Conservation (phyloP, 2,329 filamentous ascomycete genomes). For the Magnaporthiopsis incrustans region DNA sequence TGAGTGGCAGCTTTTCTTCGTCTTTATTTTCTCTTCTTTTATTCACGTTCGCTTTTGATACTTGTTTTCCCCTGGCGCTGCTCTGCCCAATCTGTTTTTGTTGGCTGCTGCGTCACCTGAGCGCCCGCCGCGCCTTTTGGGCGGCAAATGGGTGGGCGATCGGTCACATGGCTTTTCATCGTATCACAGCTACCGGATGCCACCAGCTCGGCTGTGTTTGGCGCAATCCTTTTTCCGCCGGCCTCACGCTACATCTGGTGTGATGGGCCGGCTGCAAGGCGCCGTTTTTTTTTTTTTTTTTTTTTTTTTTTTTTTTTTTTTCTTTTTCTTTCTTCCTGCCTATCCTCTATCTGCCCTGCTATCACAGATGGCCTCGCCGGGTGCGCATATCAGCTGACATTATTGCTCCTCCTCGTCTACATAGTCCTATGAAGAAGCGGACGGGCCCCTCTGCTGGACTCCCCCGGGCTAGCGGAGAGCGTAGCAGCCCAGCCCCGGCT, state of each 20-base stretch:
- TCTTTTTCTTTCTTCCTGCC: not conserved
- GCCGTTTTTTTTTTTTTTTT: not conserved
- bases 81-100: not conserved
- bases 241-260: not conserved
- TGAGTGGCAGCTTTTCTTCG: constrained; percentile 35
- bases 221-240: not conserved
- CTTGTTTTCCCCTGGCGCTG: constrained; percentile 5
- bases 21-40: constrained; percentile 8
- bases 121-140: not conserved
- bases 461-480: constrained; percentile 56
- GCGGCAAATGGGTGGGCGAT: not conserved
- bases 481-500: constrained; percentile 52
- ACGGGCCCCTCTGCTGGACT: constrained; percentile 60
- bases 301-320: not conserved
- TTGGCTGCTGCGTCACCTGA: not conserved
- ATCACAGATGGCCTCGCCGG: not conserved
- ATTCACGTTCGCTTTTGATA: not conserved
- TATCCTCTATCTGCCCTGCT: no score
- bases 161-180: not conserved
- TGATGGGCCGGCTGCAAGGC: not conserved
- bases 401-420: constrained; percentile 10
- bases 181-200: not conserved
- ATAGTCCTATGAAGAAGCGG: constrained; percentile 70
- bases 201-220: not conserved
- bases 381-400: not conserved